These are phyloP conservation scores for Coemansia sp. DNA, from an alignment of 192 early-diverging fungal genomes.

Conservation along the genomic window DNA sequence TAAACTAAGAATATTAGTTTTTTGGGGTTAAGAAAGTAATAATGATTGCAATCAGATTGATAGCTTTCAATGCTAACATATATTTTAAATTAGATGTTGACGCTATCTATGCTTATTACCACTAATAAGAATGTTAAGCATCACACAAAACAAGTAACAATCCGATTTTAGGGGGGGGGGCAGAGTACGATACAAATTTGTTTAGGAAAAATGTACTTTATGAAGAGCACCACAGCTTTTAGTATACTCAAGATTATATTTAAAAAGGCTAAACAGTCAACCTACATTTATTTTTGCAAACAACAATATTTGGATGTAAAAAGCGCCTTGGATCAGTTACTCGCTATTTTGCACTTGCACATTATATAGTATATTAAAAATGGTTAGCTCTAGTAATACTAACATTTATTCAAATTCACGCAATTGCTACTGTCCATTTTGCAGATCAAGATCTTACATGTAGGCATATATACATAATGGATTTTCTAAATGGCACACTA, in stretches of 20 bases:
- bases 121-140: not conserved
- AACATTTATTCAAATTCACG: not conserved
- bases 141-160: not conserved
- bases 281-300: not conserved
- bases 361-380: not conserved
- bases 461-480: not conserved
- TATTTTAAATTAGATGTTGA: not conserved
- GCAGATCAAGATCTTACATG: not conserved
- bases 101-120: not conserved
- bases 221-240: not conserved
- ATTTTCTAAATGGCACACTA: not conserved
- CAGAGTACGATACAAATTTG: not conserved
- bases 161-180: not conserved
- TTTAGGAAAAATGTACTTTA: not conserved
- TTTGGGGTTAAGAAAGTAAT: not conserved
- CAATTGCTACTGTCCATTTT: constrained; percentile 9
- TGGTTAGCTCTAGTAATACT: not conserved
- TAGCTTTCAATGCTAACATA: not conserved
- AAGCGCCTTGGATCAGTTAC: not conserved
- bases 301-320: not conserved
- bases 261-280: not conserved
- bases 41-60: not conserved
- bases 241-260: not conserved
- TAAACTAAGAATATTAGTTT: not conserved
- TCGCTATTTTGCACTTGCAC: not conserved